Percentiles rank a stretch among this genome's conserved stretches.
These are phyloP conservation scores for Crithidia sp. DNA, from an alignment of 208 protist genomes.

Conservation along the genomic window DNA sequence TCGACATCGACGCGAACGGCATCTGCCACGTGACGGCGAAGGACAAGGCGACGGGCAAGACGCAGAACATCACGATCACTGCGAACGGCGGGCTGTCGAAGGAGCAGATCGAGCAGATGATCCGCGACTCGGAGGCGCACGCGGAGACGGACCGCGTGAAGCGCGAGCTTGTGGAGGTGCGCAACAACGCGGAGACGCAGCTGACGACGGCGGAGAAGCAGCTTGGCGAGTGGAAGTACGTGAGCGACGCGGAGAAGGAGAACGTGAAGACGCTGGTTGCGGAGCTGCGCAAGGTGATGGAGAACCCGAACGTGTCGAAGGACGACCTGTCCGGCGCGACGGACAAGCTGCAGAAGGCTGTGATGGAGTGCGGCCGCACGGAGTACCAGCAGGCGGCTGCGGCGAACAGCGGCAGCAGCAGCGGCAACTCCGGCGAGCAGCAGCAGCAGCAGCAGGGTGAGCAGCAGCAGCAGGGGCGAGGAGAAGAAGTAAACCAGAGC, in stretches of 20 bases:
- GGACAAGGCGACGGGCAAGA: conserved; percentile 97
- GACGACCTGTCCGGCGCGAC: conserved; percentile 65
- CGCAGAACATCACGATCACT: conserved; percentile 96
- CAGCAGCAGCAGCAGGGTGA: conserved; percentile 9
- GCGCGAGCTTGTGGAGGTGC: conserved; percentile 81
- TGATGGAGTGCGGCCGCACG: conserved; percentile 82
- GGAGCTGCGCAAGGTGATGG: conserved; percentile 77
- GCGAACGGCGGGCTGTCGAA: conserved; percentile 81
- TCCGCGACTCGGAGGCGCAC: conserved; percentile 85
- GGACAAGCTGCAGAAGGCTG: conserved; percentile 89
- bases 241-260: too few species aligned
- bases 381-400: conserved; percentile 82
- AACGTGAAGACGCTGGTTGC: too few species aligned
- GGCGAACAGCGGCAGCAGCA: conserved; percentile 26
- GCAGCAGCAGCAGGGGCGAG: conserved; percentile 9
- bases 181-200: conserved; percentile 86
- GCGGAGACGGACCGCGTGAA: conserved; percentile 78
- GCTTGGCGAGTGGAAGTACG: conserved; percentile 86
- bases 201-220: conserved; percentile 76
- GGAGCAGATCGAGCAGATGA: conserved; percentile 89
- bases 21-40: conserved; percentile 98
- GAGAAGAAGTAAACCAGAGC: too few species aligned
- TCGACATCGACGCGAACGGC: conserved; percentile 98
- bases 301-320: conserved; percentile 74
- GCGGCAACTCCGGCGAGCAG: conserved; percentile 21